Evolutionary conservation across 352 stramenopile genomes (phyloP), one percentile per base, ranked within the genome.

Genomic region (Pythium insidiosum): DNA sequence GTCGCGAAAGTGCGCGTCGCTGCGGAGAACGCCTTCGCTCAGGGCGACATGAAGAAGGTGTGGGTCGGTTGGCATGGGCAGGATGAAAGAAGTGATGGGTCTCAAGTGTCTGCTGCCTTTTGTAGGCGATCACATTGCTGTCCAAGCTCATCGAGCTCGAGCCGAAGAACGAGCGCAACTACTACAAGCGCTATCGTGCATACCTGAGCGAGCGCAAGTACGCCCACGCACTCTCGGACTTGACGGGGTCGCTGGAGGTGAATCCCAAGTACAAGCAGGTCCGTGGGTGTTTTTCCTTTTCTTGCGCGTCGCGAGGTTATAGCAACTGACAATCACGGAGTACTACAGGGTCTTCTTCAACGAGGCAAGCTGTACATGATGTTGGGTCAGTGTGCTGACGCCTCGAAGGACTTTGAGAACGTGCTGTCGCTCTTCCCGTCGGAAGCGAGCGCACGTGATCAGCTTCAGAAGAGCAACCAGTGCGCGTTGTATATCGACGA

Each of bases 151-250:
- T 91, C 39, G 73, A 88, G 47, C 42, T 88, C 20, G 78, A 91
- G 39, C 75, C 78, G 7, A 67, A 31, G 42, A 88, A 88, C 52
- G 78, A 91, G 49, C 73, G 76, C 49, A 83, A 88, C 51, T 85
- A 86, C 35, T 91, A 88, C 73, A 88, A 91, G 66, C 66, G 78
- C 20, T 90, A 81, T 42, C 78, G 78, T 30, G 78, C 74, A 11
- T 90, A 90, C 50, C 50, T 90, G 43, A 86, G 73, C 43, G 74
- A 90, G 50, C 66, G 78, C 56, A 90, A 90, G 61, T 90, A 88
- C 46, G 63, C 61, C 19, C 69, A 82, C 43, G 78, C 78, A 7
- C 51, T 90, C 23, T 70, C 66, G 6, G 78, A 90, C 49, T 26
- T 90, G 21, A 83, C 72, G 33, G 75, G 69, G 24, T 82, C 78